phyloP scores from a whole-genome alignment of 1,284 basidiomycete species.

The Veloboletus limbatus region DNA sequence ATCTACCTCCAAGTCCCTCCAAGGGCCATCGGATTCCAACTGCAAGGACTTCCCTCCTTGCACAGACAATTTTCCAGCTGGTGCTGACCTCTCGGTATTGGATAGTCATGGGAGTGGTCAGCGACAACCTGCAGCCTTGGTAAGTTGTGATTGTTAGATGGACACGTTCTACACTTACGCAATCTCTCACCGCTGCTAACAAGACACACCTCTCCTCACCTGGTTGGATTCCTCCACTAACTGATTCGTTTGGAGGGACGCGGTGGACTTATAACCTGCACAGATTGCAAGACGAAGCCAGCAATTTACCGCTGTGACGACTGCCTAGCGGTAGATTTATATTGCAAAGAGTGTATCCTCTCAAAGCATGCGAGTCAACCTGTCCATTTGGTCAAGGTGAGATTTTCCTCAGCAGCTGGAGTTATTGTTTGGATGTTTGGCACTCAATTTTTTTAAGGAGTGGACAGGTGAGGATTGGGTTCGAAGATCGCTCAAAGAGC shows the following conservation, averaged over 20 bases:
- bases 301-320: slow-evolving; percentile 1
- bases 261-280: background rate
- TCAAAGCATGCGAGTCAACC: background rate
- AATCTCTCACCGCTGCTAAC: no score
- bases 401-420: background rate
- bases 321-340: background rate
- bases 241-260: slow-evolving; percentile 2
- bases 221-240: slow-evolving; percentile 7
- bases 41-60: no score
- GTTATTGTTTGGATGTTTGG: background rate
- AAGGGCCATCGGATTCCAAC: no score
- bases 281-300: background rate
- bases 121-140: no score
- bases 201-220: background rate
- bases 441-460: background rate
- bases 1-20: no score
- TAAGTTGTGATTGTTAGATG: no score
- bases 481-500: background rate
- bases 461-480: background rate
- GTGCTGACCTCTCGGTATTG: no score
- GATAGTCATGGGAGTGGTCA: no score
- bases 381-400: background rate
- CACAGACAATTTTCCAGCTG: no score
- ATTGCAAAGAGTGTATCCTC: background rate
- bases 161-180: no score